A percentile compares a stretch with the other conserved stretches of the same genome.
Evolutionary conservation across 2,329 filamentous ascomycete genomes (phyloP).

Genomic region (Aspergillus fructus): DNA sequence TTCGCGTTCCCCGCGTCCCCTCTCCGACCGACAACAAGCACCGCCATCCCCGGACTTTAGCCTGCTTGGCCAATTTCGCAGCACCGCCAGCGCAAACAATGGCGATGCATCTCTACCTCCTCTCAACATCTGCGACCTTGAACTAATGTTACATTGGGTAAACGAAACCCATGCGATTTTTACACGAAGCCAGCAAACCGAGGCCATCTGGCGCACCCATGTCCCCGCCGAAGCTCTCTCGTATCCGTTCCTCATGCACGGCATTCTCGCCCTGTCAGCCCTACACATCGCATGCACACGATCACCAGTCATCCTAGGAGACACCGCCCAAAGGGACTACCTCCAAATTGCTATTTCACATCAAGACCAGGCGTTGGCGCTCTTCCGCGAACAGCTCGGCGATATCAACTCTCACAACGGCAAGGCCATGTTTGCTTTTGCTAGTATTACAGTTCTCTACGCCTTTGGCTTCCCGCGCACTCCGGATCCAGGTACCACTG

Average conservation of each 20-base stretch:
- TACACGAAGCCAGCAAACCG: conserved; percentile 29
- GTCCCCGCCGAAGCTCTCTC: conserved; percentile 35
- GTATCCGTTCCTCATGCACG: conserved; percentile 38
- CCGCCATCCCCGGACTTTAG: conserved; percentile 23
- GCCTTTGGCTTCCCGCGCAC: conserved; percentile 37
- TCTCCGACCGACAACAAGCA: conserved; percentile 19
- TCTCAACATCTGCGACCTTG: conserved; percentile 46
- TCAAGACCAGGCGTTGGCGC: conserved; percentile 33
- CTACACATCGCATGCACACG: conserved; percentile 35
- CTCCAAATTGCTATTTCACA: conserved; percentile 36
- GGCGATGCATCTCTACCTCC: conserved; percentile 18
- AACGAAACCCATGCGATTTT: conserved; percentile 34
- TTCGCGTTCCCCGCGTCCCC: conserved; percentile 9
- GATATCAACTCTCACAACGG: conserved; percentile 36
- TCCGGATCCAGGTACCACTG: conserved; percentile 24
- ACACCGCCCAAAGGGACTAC: conserved; percentile 28
- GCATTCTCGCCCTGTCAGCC: conserved; percentile 35
- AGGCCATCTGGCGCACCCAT: conserved; percentile 33
- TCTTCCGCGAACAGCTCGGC: conserved; percentile 34
- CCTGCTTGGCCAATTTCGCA: conserved; percentile 24
- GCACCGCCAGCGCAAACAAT: conserved; percentile 9
- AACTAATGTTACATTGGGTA: conserved; percentile 43
- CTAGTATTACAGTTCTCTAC: conserved; percentile 38
- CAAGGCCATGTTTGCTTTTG: conserved; percentile 43
- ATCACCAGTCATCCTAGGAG: not conserved